phyloP scores from a whole-genome alignment of 108 stramenopile genomes.

The Poteriospumella lacustris region DNA sequence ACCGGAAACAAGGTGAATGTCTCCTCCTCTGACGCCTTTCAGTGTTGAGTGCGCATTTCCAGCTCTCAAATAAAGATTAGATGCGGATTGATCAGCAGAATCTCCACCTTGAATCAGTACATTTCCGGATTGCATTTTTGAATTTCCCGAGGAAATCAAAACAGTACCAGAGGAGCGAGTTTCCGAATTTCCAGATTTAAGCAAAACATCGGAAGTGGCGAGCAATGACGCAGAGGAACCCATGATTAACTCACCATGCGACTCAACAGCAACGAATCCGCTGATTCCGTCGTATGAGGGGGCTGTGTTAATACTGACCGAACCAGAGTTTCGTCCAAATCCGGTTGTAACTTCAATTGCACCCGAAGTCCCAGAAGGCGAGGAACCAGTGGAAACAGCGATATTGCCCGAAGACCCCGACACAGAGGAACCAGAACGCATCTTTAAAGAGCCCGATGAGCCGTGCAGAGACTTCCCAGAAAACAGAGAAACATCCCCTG shows the following conservation, averaged over 20 bases:
- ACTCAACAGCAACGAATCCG: background rate
- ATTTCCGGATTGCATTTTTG: background rate
- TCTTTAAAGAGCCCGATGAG: no score
- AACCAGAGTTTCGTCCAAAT: no score
- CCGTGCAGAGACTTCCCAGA: no score
- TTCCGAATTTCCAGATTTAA: background rate
- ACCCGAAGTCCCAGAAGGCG: background rate
- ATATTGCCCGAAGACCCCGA: background rate
- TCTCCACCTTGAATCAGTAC: background rate
- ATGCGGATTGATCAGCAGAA: background rate
- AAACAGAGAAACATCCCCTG: no score
- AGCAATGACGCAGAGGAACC: background rate
- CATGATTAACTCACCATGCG: background rate
- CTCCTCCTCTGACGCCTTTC: background rate
- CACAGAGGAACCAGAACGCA: no score
- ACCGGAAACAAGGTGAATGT: background rate
- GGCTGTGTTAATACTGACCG: no score
- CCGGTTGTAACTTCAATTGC: background rate
- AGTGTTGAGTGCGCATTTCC: background rate
- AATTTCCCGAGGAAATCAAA: background rate
- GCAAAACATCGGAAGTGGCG: background rate
- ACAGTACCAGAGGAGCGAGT: background rate
- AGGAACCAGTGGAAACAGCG: background rate
- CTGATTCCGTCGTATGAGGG: background rate
- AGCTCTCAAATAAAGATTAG: background rate